phyloP scores from a whole-genome alignment of 2,329 filamentous ascomycete genomes.

The Ophidiomyces ophidiicola region DNA sequence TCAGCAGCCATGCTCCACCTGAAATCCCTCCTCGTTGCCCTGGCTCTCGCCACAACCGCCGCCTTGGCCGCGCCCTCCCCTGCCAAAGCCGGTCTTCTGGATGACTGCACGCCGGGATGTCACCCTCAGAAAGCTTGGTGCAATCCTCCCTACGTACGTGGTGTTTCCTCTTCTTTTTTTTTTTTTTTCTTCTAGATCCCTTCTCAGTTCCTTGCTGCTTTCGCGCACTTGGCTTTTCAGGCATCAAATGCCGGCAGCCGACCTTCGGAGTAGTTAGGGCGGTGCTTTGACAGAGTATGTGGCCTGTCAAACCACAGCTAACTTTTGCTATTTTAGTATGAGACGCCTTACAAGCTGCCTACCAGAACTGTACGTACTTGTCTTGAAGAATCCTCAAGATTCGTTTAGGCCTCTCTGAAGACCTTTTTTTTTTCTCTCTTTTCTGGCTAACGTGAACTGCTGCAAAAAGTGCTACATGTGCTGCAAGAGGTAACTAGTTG shows the following conservation, averaged over 20 bases:
- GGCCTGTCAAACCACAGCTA: no score
- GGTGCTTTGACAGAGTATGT: neutral
- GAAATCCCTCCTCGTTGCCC: constrained; percentile 1
- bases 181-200: neutral
- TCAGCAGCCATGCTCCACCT: constrained; percentile 6
- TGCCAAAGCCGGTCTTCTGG: neutral
- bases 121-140: constrained; percentile 1
- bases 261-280: neutral
- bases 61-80: neutral
- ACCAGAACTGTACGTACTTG: constrained; percentile 2
- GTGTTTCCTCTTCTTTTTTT: neutral
- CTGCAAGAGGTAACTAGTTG: constrained; percentile 2
- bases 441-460: neutral
- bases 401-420: no score
- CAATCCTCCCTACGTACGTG: constrained; percentile 6
- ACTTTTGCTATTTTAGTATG: neutral
- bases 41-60: neutral
- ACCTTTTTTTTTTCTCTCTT: neutral
- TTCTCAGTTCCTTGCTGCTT: neutral
- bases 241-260: neutral
- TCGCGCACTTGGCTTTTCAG: neutral
- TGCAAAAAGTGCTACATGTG: constrained; percentile 2
- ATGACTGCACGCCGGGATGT: constrained; percentile 3
- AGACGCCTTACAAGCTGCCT: constrained; percentile 1
- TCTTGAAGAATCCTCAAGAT: no score